Conservation (phyloP, 2,329 filamentous ascomycete species). For the Basipetospora sp. region DNA sequence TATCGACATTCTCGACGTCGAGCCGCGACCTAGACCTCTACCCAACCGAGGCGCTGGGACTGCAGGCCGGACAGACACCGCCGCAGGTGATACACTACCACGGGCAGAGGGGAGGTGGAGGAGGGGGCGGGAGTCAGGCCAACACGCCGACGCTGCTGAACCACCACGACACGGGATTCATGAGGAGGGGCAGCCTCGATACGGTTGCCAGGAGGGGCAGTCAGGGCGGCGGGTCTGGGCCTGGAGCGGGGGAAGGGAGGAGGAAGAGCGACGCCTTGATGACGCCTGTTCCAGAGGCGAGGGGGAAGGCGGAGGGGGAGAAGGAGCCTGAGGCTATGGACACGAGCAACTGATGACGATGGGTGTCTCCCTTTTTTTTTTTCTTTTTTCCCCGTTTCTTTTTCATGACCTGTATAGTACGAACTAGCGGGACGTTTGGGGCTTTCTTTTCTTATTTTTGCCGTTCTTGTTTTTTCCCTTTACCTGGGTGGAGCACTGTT, state of each 20-base stretch:
- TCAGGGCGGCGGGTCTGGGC: no score
- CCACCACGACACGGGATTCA: slow-evolving; percentile 32
- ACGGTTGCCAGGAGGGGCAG: slow-evolving; percentile 8
- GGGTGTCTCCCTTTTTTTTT: no score
- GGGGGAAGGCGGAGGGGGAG: neutral
- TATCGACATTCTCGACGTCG: slow-evolving; percentile 56
- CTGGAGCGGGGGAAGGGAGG: no score
- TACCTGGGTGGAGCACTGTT: no score
- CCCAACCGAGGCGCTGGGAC: slow-evolving; percentile 48
- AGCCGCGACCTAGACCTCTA: slow-evolving; percentile 56
- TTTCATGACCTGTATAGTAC: no score
- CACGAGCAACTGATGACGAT: no score
- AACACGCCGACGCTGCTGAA: slow-evolving; percentile 46
- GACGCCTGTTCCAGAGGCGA: slow-evolving; percentile 3
- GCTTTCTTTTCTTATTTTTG: neutral
- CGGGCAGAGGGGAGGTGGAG: slow-evolving; percentile 47
- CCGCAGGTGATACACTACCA: slow-evolving; percentile 55
- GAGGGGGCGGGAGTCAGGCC: slow-evolving; percentile 53
- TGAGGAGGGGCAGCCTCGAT: slow-evolving; percentile 36
- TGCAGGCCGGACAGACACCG: slow-evolving; percentile 46
- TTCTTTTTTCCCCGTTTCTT: no score
- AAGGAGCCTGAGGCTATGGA: slow-evolving; percentile 2
- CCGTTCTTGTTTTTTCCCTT: neutral
- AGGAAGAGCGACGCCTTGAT: slow-evolving; percentile 2
- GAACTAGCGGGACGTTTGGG: no score